Conservation (phyloP, 2,329 filamentous ascomycete species). For the Sphaerostilbella broomeana region DNA sequence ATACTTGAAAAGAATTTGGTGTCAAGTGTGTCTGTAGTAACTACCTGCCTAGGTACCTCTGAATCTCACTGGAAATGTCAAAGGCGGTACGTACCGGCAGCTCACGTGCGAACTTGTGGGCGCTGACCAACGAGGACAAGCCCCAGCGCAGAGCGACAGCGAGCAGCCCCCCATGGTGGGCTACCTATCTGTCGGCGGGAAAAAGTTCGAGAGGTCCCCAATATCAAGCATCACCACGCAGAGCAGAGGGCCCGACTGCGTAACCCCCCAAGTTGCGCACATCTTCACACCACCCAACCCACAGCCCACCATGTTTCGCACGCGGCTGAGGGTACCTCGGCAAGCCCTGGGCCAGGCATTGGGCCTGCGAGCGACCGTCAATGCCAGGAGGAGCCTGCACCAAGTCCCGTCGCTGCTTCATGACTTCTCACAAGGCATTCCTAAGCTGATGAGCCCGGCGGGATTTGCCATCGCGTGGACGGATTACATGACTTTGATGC, state of each 20-base stretch:
- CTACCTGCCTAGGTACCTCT: too few species aligned
- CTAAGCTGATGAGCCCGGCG: conserved; percentile 61
- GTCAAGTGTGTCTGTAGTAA: too few species aligned
- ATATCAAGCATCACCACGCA: not conserved
- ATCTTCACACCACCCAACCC: too few species aligned
- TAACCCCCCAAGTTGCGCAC: too few species aligned
- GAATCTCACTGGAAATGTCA: too few species aligned
- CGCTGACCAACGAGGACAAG: not conserved
- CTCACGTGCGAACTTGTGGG: not conserved
- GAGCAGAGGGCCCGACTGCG: too few species aligned
- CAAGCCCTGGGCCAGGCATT: conserved; percentile 31
- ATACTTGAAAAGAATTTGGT: too few species aligned
- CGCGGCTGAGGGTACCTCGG: conserved; percentile 47
- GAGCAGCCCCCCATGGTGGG: too few species aligned
- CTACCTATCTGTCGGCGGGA: conserved; percentile 4
- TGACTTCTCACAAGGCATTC: conserved; percentile 48
- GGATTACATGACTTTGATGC: conserved; percentile 68
- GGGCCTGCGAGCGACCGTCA: conserved; percentile 29
- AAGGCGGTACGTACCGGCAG: not conserved
- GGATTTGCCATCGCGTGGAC: conserved; percentile 75
- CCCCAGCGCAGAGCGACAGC: too few species aligned
- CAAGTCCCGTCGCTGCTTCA: conserved; percentile 40
- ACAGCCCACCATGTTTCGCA: conserved; percentile 40
- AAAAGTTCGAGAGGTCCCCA: conserved; percentile 10
- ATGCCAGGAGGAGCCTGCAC: conserved; percentile 37